Evolutionary conservation across 345 rosid species (phyloP), one percentile per base, ranked within the genome.

Genomic region (Populus euphratica): DNA sequence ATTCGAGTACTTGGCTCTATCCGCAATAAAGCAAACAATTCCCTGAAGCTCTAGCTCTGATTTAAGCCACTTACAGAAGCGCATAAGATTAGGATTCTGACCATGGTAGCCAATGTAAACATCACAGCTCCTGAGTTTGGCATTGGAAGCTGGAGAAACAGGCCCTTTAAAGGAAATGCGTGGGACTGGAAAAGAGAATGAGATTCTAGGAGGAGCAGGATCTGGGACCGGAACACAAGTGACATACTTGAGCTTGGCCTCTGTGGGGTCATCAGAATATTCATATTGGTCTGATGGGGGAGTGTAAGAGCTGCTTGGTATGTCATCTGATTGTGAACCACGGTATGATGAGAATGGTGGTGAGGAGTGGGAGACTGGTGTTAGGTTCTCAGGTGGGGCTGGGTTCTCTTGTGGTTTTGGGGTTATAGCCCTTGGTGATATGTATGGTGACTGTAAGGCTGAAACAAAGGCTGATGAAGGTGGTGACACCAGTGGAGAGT

Each of bases 391-490:
- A 2, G 49, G 18, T 23, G 76, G 82, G 18, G 75, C 64, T 68
- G 76, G 70, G 75, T 49, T 68, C 29, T 73, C 83, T 54, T 81
- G 80, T 43, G 85, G 83, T 72, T 82, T 82, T 35, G 90, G 81
- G 73, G 82, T 75, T 44, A 75, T 76, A 82, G 93, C 96, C 79
- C 96, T 87, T 21, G 98, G 98, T 63, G 98, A 93, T 75, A 94
- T 91, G 82, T 93, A 94, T 4, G 98, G 98, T 29, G 98, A 94
- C 81, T 93, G 97, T 39, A 94, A 78, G 79, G 98, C 97, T 11
- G 98, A 94, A 78, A 93, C 97, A 79, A 94, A 92, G 76, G 97
- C 97, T 14, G 97, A 94, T 54, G 98, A 94, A 35, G 98, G 92
- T 44, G 96, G 98, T 63, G 97, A 94, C 79, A 89, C 85, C 56